Evolutionary conservation across 2,329 filamentous ascomycete species (phyloP), one percentile per base, ranked within the genome.

Genomic region (Fusarium burgessii): DNA sequence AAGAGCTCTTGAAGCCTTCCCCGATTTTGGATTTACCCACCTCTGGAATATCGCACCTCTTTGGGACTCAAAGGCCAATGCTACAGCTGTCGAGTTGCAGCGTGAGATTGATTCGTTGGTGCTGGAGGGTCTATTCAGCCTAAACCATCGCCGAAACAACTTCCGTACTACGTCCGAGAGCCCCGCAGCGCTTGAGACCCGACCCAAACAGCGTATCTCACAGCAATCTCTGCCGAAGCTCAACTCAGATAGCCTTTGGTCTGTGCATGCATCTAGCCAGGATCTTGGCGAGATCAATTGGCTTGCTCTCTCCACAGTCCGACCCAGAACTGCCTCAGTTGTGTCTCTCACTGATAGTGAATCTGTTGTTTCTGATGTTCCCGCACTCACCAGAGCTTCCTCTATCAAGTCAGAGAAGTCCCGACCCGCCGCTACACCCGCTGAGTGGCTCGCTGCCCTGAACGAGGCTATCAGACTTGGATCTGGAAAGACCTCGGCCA

Each of bases 371-470:
- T 58, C 62, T 29, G 52, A 56, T 17, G 42, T 68, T 18, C 66
- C 71, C 27, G 51, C 59, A 27, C 54, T 68, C 25, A 71, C 67
- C 25, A 75, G 62, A 43, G 71, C 74, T 23, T 74, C 71, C 23
- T 76, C 74, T 17, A 70, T 76, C 58, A 66, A 62, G 27, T 71
- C 66, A 12, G 73, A 66, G 32, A 68, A 42, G 61, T 54, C 43
- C 25, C 66, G 69, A 52, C 77, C 69, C 27, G 70, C 58, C 63
- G 78, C 71, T 56, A 77, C 61, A 32, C 74, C 68, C 66, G 77
- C 74, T 17, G 55, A 79, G 57, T 85, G 84, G 84, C 75, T 79
- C 12, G 74, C 75, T 20, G 84, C 84, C 7, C 78, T 86, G 41
- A 62, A 70, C 9, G 74, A 75, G 43, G 75, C 75, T 36, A 71